Evolutionary conservation across 495 filamentous ascomycete genomes (phyloP), one percentile per base, ranked within the genome.

Genomic region (Penicillium subrubescens): DNA sequence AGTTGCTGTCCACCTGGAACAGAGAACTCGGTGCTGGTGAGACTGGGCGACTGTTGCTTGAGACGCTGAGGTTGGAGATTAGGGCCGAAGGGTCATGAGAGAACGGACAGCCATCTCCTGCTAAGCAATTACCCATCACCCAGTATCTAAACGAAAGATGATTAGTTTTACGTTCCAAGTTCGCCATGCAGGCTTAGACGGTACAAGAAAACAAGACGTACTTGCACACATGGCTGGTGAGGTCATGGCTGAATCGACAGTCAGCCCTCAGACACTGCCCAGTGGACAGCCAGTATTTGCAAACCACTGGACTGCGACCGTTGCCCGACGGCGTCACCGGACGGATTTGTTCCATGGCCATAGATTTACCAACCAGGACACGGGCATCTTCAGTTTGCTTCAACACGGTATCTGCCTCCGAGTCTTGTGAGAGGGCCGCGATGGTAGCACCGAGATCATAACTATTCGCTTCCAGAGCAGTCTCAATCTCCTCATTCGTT

Each of bases 201-300:
- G 33, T 3, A 8, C 19, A 35, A 8, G 2, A 43, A 14, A 8
- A 17, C 15, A 6, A 17, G 39, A 90, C 92, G 83, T 83, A 98
- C 90, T 98, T 99, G 94, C 96, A 99, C 61, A 99, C 87, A 65
- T 97, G 95, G 67, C 89, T 94, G 66, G 92, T 96, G 35, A 96
- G 80, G 71, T 99, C 96, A 77, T 99, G 96, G 65, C 93, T 97
- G 77, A 97, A 99, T 54, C 94, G 88, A 69, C 96, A 99, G 71
- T 99, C 96, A 55, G 94, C 94, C 34, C 96, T 87, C 34, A 97
- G 87, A 71, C 96, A 99, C 72, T 92, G 88, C 6, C 96, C 96
- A 19, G 89, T 94, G 15, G 94, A 93, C 19, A 99, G 82, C 80
- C 89, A 98, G 73, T 97, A 99, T 75, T 94, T 96, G 83, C 96